These are phyloP conservation scores for Pichia manshurica DNA, from an alignment of 805 yeast genomes.

Conservation along the genomic window DNA sequence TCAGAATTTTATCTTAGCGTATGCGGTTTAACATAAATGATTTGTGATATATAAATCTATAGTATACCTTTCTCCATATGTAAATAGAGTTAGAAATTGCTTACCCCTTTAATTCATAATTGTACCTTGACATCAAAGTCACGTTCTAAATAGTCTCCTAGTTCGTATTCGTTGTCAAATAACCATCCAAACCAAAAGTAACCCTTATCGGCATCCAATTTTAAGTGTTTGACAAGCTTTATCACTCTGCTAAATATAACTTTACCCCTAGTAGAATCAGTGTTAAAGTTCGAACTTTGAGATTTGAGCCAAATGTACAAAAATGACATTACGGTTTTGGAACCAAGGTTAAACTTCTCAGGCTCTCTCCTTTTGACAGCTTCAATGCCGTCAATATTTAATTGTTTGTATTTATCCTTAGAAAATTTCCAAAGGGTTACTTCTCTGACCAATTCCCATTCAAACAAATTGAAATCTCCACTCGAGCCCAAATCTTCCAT, in stretches of 20 bases:
- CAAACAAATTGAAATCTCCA: conserved; percentile 5
- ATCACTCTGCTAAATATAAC: conserved; percentile 18
- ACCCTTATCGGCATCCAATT: conserved; percentile 19
- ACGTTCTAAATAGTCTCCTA: conserved; percentile 16
- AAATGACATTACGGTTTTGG: conserved; percentile 20
- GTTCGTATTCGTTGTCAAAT: conserved; percentile 25
- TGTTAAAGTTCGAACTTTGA: conserved; percentile 16
- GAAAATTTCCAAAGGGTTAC: conserved; percentile 13
- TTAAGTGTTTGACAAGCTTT: conserved; percentile 21
- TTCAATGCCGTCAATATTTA: conserved; percentile 21
- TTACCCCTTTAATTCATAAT: not conserved
- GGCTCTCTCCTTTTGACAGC: conserved; percentile 2
- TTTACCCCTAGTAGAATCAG: conserved; percentile 15
- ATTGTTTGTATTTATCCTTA: conserved; percentile 6
- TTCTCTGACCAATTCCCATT: conserved; percentile 15
- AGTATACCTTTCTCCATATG: too few species aligned
- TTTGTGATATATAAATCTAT: too few species aligned
- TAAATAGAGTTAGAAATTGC: too few species aligned
- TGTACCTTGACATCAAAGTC: conserved; percentile 9
- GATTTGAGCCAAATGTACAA: conserved; percentile 26
- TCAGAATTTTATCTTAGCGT: too few species aligned
- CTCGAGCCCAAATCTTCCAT: conserved; percentile 2
- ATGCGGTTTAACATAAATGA: too few species aligned
- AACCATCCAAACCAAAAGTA: conserved; percentile 27
- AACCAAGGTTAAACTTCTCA: conserved; percentile 16